Conservation (phyloP, 805 yeast genomes). For the Ogataea methanolica region DNA sequence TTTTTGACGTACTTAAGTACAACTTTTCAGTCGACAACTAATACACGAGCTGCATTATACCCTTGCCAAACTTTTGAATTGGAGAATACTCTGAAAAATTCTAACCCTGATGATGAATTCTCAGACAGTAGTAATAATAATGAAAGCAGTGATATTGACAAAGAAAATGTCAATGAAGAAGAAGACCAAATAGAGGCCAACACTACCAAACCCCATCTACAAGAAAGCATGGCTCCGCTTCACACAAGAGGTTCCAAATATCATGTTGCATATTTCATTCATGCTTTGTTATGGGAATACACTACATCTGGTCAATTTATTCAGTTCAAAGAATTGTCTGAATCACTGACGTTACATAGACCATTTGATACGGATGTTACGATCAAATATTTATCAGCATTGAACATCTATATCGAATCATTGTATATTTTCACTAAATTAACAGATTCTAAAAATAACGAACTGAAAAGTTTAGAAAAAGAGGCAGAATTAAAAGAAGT, state of each 20-base stretch:
- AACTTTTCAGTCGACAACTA: slow-evolving; percentile 6
- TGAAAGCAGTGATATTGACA: too few species aligned
- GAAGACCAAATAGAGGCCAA: slow-evolving; percentile 3
- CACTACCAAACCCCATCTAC: slow-evolving; percentile 3
- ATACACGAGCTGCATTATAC: slow-evolving; percentile 8
- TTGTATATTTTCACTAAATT: slow-evolving; percentile 9
- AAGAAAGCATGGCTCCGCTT: slow-evolving; percentile 12
- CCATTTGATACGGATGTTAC: slow-evolving; percentile 40
- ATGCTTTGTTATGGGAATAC: slow-evolving; percentile 39
- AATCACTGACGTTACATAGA: slow-evolving; percentile 35
- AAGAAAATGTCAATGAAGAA: slow-evolving; percentile 4
- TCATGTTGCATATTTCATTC: slow-evolving; percentile 36
- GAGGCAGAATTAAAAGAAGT: slow-evolving; percentile 1
- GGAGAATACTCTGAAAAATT: too few species aligned
- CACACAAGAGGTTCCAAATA: slow-evolving; percentile 31
- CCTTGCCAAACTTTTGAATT: slow-evolving; percentile 15
- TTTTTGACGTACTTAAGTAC: slow-evolving; percentile 16
- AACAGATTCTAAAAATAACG: background rate
- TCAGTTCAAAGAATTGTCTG: slow-evolving; percentile 31
- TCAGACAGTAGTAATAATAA: too few species aligned
- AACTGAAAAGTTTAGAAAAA: background rate
- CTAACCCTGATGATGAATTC: too few species aligned
- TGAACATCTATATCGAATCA: slow-evolving; percentile 20
- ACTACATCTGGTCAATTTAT: slow-evolving; percentile 33
- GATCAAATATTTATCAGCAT: slow-evolving; percentile 32